These are phyloP conservation scores for Dioszegia hungarica DNA, from an alignment of 768 basidiomycete genomes.

Conservation along the genomic window DNA sequence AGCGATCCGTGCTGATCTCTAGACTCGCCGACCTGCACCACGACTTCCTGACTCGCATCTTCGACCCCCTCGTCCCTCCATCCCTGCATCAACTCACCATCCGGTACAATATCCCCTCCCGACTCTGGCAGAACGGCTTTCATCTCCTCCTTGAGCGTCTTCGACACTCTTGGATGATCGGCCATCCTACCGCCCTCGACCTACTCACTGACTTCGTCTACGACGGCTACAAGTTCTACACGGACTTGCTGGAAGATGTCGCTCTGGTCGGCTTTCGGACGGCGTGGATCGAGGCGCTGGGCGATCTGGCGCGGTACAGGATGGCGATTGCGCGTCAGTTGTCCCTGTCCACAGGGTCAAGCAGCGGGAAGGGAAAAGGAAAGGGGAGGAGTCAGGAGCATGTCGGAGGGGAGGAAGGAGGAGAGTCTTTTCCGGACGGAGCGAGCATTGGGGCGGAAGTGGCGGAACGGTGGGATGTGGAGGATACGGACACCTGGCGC, in stretches of 20 bases:
- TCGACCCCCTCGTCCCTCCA: conserved; percentile 79
- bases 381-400: not conserved
- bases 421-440: conserved; percentile 21
- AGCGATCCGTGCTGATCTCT: not conserved
- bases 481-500: conserved; percentile 80
- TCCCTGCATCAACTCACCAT: conserved; percentile 82
- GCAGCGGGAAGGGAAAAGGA: not conserved
- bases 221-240: conserved; percentile 91
- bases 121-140: conserved; percentile 88
- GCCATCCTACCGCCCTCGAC: conserved; percentile 58
- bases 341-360: conserved; percentile 49
- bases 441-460: conserved; percentile 78
- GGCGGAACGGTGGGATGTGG: conserved; percentile 71
- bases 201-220: conserved; percentile 92
- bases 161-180: conserved; percentile 71
- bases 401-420: conserved; percentile 52
- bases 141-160: conserved; percentile 85
- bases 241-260: conserved; percentile 77
- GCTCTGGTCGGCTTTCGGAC: conserved; percentile 64
- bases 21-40: conserved; percentile 89
- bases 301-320: conserved; percentile 88
- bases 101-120: conserved; percentile 91
- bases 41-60: conserved; percentile 75
- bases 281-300: conserved; percentile 93
- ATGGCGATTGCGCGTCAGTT: conserved; percentile 88